Evolutionary conservation across 495 filamentous ascomycete genomes (phyloP).

Genomic region (Podospora comata): DNA sequence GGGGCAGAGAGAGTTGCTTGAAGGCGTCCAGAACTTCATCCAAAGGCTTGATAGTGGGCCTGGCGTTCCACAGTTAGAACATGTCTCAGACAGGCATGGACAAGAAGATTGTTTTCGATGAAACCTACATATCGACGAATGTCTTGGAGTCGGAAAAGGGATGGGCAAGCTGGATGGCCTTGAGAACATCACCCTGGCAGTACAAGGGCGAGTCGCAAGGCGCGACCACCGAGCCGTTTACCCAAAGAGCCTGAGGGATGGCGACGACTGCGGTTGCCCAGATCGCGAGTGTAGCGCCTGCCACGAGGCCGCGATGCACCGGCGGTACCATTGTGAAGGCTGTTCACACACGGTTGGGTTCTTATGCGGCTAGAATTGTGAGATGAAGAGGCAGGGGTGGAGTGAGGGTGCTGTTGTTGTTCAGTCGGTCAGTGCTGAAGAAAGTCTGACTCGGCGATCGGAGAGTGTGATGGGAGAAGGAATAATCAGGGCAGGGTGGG

Average conservation of each 20-base stretch:
- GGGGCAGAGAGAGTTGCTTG: conserved; percentile 40
- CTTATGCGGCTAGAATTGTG: neutral
- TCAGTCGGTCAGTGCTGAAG: neutral
- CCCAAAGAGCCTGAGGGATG: conserved; percentile 37
- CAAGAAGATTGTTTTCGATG: neutral
- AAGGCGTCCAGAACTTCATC: conserved; percentile 46
- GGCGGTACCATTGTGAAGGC: conserved; percentile 22
- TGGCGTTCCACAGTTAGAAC: conserved; percentile 18
- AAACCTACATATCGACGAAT: conserved; percentile 50
- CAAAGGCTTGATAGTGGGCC: conserved; percentile 45
- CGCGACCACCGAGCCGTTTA: conserved; percentile 45
- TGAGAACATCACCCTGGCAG: conserved; percentile 47
- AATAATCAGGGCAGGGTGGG: neutral
- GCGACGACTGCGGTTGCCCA: conserved; percentile 26
- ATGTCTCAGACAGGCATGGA: conserved; percentile 7
- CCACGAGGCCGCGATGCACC: conserved; percentile 5
- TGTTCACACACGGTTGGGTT: neutral
- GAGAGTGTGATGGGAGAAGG: neutral
- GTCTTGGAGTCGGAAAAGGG: conserved; percentile 53
- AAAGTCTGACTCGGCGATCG: neutral
- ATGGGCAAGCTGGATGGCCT: conserved; percentile 45
- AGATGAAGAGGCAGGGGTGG: neutral
- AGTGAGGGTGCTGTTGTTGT: neutral
- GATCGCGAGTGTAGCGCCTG: conserved; percentile 13
- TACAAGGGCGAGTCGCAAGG: conserved; percentile 52